Conservation (phyloP, 441 rosid species). For the Codiaeum variegatum region DNA sequence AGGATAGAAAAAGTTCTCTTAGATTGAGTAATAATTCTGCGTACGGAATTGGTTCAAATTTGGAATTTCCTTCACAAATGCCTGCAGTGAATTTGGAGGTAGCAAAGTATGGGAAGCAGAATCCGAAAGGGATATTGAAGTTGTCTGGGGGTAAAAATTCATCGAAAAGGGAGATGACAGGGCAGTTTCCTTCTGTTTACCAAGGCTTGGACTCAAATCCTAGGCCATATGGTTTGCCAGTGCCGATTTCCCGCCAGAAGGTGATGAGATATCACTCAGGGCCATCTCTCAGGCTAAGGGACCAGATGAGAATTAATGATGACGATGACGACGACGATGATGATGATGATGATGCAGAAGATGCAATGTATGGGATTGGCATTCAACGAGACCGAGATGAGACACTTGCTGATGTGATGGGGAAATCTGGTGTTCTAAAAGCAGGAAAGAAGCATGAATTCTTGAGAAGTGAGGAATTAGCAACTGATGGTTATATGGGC, state of each 20-base stretch:
- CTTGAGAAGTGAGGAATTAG: conserved; percentile 44
- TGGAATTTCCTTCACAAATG: conserved; percentile 44
- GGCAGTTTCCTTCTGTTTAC: conserved; percentile 40
- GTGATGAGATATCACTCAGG: conserved; percentile 41
- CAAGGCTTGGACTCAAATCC: conserved; percentile 51
- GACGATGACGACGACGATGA: no score
- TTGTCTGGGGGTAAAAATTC: conserved; percentile 43
- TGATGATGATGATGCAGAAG: conserved; percentile 50
- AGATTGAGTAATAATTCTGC: conserved; percentile 43
- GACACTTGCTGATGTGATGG: conserved; percentile 26
- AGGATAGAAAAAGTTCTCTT: conserved; percentile 47
- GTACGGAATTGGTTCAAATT: conserved; percentile 38
- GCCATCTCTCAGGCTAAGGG: conserved; percentile 41
- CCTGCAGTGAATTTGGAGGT: conserved; percentile 39
- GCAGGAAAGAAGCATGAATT: conserved; percentile 51
- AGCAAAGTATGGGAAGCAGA: conserved; percentile 55
- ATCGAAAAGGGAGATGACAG: conserved; percentile 32
- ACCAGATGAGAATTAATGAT: conserved; percentile 34
- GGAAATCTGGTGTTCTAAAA: conserved; percentile 47
- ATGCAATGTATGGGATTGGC: conserved; percentile 58
- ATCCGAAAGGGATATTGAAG: conserved; percentile 54
- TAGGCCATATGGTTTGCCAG: conserved; percentile 38
- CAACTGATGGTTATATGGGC: conserved; percentile 43
- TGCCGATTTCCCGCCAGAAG: conserved; percentile 42
- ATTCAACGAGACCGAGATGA: conserved; percentile 41